Evolutionary conservation across 2,329 filamentous ascomycete genomes (phyloP), one percentile per base, ranked within the genome.

Genomic region (Colletotrichum orchidophilum): DNA sequence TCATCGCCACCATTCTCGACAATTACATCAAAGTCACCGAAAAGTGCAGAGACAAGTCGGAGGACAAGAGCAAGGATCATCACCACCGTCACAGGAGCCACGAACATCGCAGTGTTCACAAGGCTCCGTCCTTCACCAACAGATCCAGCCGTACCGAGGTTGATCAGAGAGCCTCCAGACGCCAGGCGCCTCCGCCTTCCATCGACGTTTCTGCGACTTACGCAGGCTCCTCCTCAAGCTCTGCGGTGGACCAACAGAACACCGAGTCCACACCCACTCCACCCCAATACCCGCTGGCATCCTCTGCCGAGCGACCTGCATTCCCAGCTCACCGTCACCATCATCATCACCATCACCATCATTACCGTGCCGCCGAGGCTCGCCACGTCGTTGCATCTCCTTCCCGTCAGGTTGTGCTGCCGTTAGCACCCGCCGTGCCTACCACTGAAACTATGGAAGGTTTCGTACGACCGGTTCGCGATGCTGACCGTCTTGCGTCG

Each of bases 1-100:
- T 99, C 77, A 98, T 99, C 77, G 96, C 96, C 66, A 98, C 96
- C 58, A 97, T 99, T 64, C 90, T 99, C 72, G 95, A 98, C 83
- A 98, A 98, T 83, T 99, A 99, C 83, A 96, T 98, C 84, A 95
- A 97, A 79, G 94, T 98, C 71, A 92, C 98, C 74, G 96, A 98
- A 77, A 96, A 95, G 82, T 94, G 93, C 80, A 92, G 94, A 73
- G 94, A 96, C 80, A 94, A 94, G 83, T 92, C 92, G 33, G 95
- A 98, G 77, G 90, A 97, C 79, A 96, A 97, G 78, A 87, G 91
- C 77, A 93, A 94, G 77, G 86, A 88, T 46, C 84, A 87, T 74
- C 84, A 86, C 55, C 79, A 84, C 59, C 86, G 87, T 55, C 86
- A 88, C 74, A 81, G 85, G 53, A 82, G 81, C 70, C 85, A 87